These are phyloP conservation scores for Tolypocladium nubicola DNA, from an alignment of 2,329 filamentous ascomycete species.

Conservation along the genomic window DNA sequence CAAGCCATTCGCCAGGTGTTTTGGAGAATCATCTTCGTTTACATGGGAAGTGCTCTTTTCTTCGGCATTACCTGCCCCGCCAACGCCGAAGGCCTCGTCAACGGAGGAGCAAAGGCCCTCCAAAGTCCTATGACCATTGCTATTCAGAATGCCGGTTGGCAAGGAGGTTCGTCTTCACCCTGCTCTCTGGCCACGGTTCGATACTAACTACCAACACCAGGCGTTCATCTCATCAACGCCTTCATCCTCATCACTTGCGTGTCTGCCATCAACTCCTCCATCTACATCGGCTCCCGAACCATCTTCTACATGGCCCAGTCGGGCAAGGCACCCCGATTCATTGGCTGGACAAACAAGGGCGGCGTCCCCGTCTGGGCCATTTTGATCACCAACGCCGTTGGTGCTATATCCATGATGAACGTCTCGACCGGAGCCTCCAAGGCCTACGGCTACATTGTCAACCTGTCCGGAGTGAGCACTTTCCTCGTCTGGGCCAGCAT, in stretches of 20 bases:
- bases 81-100: conserved; percentile 53
- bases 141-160: conserved; percentile 63
- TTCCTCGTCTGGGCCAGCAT: conserved; percentile 66
- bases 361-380: conserved; percentile 54
- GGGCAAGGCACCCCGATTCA: conserved; percentile 57
- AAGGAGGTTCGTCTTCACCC: conserved; percentile 35
- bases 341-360: conserved; percentile 55
- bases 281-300: conserved; percentile 68
- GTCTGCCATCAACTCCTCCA: conserved; percentile 61
- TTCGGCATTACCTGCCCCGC: conserved; percentile 65
- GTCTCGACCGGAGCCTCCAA: conserved; percentile 53
- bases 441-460: conserved; percentile 61
- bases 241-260: conserved; percentile 67
- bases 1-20: conserved; percentile 50
- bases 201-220: conserved; percentile 8
- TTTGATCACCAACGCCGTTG: conserved; percentile 59
- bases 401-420: conserved; percentile 67
- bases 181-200: neutral
- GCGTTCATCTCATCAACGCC: conserved; percentile 65
- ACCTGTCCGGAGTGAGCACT: conserved; percentile 57
- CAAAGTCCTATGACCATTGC: conserved; percentile 66
- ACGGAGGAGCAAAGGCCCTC: conserved; percentile 50
- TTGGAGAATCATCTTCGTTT: conserved; percentile 51
- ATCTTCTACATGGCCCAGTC: conserved; percentile 67
- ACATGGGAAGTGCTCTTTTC: conserved; percentile 63